These are phyloP conservation scores for Dictyostelium intermedium DNA, from an alignment of 78 protist species.

Conservation along the genomic window DNA sequence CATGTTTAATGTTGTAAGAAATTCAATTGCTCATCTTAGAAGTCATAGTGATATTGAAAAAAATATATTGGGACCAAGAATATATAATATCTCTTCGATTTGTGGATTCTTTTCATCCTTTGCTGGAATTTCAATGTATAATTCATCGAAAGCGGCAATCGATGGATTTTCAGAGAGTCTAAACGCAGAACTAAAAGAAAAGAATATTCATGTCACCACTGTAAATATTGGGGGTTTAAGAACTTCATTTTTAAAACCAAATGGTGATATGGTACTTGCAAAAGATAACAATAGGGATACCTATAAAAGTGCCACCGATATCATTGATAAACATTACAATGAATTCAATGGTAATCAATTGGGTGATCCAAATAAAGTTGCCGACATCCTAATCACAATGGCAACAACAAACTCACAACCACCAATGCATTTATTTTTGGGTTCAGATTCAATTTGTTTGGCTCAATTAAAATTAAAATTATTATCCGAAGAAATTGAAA, in stretches of 20 bases:
- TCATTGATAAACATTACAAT: not conserved
- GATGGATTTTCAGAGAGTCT: not conserved
- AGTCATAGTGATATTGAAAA: not conserved
- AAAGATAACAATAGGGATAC: not conserved
- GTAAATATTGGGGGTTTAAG: not conserved
- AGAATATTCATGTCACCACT: not conserved
- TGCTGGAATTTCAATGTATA: not conserved
- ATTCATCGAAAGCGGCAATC: not conserved
- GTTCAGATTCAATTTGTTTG: constrained; percentile 4
- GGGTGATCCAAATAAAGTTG: constrained; percentile 1
- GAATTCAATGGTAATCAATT: not conserved
- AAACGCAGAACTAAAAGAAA: not conserved
- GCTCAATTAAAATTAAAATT: not conserved
- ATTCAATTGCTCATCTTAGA: constrained; percentile 5
- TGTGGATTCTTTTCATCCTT: not conserved
- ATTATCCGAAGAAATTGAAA: not conserved
- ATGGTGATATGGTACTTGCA: not conserved
- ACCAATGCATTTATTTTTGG: constrained; percentile 12
- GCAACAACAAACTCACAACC: not conserved
- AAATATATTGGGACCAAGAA: not conserved
- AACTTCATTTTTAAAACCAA: not conserved
- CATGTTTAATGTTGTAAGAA: constrained; percentile 16
- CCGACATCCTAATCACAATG: not conserved
- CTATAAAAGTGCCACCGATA: not conserved
- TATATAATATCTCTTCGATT: constrained; percentile 4